Percentiles rank a stretch among this genome's conserved stretches.
phyloP scores from a whole-genome alignment of 345 rosid genomes.

The Theobroma cacao region DNA sequence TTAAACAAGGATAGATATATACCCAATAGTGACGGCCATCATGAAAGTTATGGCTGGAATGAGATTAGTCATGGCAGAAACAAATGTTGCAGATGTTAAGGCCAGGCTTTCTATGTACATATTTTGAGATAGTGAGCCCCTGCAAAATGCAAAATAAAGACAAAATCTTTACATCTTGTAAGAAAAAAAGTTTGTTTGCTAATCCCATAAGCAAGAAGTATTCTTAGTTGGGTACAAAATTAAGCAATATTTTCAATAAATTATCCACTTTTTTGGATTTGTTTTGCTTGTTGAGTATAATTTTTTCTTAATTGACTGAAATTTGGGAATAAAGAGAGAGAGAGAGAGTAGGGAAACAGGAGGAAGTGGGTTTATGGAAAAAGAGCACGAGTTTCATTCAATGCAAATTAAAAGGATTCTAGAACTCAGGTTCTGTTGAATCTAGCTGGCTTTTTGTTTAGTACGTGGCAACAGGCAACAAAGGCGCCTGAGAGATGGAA shows the following conservation, averaged over 20 bases:
- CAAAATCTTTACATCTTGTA: not conserved
- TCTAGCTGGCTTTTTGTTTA: not conserved
- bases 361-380: not conserved
- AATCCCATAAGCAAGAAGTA: no score
- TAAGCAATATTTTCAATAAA: not conserved
- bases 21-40: slow-evolving; percentile 25
- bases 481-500: not conserved
- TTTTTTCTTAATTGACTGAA: not conserved
- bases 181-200: not conserved
- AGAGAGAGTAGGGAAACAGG: not conserved
- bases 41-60: slow-evolving; percentile 46
- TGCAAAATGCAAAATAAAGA: not conserved
- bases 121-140: slow-evolving; percentile 39
- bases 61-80: slow-evolving; percentile 47
- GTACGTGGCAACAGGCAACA: not conserved
- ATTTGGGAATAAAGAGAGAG: not conserved
- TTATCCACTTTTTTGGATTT: not conserved
- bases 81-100: slow-evolving; percentile 54
- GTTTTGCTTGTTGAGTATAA: not conserved
- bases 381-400: not conserved
- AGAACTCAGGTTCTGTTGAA: not conserved
- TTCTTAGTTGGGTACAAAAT: no score
- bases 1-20: not conserved
- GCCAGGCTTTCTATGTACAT: slow-evolving; percentile 39
- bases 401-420: not conserved